Base-by-base conservation (phyloP, 352 stramenopile species). In the Hyphochytrium catenoides region DNA sequence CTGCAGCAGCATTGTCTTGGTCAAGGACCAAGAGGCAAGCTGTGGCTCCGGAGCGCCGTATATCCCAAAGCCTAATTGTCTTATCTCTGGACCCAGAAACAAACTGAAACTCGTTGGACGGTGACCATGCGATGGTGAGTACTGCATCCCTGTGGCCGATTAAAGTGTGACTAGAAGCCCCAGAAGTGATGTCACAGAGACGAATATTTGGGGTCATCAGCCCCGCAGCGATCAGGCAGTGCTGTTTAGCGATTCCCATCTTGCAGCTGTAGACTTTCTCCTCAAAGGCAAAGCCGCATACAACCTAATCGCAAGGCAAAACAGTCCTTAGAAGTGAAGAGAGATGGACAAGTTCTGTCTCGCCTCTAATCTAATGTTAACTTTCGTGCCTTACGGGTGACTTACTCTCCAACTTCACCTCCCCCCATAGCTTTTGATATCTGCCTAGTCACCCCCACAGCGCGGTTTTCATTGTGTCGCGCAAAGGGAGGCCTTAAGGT, bases 61-160 rank as follows among this genome's bases (percentile, higher is more conserved):
- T 76, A 42, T 88, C 73, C 73, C 73, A 88, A 18, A 88, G 36
- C 12, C 70, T 60, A 25, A 83, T 58, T 34, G 73, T 57, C 17
- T 61, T 64, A 39, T 67, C 52, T 45, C 56, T 47, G 8, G 54
- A 54, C 9, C 61, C 72, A 0, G 65, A 66, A 2, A 50, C 45
- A 14, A 88, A 43, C 7, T 81, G 30, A 46, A 68, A 82, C 44
- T 85, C 71, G 41, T 63, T 67, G 12, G 21, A 38, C 0, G 43
- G 50, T 1, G 68, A 73, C 73, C 73, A 88, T 14, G 67, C 60
- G 15, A 84, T 41, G 8, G 62, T 58, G 55, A 57, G 78, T 17
- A 88, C 39, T 39, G 73, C 61, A 21, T 77, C 66, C 22, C 58
- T 52, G 43, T 88, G 73, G 2, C 73, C 73, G 14, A 75, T 44